Evolutionary conservation across 2,329 filamentous ascomycete species (phyloP), one percentile per base, ranked within the genome.

Genomic region (Ceratocystis diversiconidia): DNA sequence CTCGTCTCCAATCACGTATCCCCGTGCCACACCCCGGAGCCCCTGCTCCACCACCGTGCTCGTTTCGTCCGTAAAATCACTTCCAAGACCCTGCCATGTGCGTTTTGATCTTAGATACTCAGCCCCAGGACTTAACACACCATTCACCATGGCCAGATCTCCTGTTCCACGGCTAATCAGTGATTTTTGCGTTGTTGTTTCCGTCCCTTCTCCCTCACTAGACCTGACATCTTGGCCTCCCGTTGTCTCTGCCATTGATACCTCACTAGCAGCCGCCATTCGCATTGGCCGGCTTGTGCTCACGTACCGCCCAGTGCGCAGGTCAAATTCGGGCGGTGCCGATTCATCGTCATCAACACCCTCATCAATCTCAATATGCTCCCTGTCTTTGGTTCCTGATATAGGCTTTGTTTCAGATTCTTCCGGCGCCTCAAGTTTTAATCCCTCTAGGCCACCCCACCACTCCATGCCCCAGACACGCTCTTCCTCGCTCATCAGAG

Each of bases 31-130:
- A 17, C 94, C 94, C 69, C 86, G 88, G 69, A 90, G 83, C 1
- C 94, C 94, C 75, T 96, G 86, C 72, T 96, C 90, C 66, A 99
- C 82, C 19, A 83, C 73, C 0, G 88, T 86, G 65, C 88, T 78
- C n/a, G 78, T 76, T 15, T 77, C 77, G n/a, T 76, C 69, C 75
- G 81, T 79, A 71, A 91, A 95, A 73, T 99, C 94, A 68, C 85
- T 95, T 0, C 94, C 94, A 28, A 99, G 76, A 0, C 94, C 94
- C 72, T 88, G 88, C 94, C 94, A 99, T 3, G 90, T 95, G 66
- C 94, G 79, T 71, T 92, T 84, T 2, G 87, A 88, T 41, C 87
- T 83, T 69, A 99, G 76, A 70, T 84, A 97, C 73, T 96, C 90
- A 0, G 94, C 94, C 0, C 90, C 94, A 0, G 94, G 94, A 59